Conservation (phyloP, 805 yeast species). For the Yarrowia sp. region DNA sequence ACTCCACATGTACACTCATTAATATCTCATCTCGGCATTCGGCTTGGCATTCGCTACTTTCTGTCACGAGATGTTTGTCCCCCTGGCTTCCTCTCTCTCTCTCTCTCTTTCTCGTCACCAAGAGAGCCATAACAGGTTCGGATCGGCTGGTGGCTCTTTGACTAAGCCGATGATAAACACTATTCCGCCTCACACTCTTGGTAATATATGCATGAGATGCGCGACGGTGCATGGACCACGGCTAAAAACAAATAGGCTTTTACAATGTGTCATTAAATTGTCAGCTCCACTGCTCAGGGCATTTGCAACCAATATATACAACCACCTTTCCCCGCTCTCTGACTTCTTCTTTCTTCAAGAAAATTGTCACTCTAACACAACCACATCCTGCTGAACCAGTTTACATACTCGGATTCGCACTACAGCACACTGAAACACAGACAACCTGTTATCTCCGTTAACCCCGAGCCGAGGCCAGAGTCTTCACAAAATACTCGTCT, state of each 20-base stretch:
- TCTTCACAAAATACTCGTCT: no score
- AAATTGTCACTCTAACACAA: not conserved
- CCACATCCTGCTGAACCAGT: not conserved
- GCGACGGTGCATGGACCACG: constrained; percentile 7
- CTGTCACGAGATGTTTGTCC: no score
- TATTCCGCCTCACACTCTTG: not conserved
- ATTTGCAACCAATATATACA: not conserved
- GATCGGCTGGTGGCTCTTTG: constrained; percentile 11
- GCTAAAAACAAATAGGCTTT: not conserved
- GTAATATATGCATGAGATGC: not conserved
- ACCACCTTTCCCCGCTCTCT: not conserved
- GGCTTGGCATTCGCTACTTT: not conserved
- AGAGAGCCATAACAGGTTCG: not conserved
- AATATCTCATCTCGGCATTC: not conserved
- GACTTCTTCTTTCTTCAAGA: not conserved
- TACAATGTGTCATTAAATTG: not conserved
- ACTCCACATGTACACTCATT: not conserved
- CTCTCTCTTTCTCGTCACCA: not conserved
- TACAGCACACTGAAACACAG: not conserved
- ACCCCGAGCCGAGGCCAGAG: constrained; percentile 16
- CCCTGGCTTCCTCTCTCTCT: not conserved
- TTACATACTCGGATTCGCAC: not conserved
- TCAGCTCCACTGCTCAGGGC: constrained; percentile 8
- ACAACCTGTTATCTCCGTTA: not conserved
- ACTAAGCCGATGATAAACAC: constrained; percentile 8